phyloP scores from a whole-genome alignment of 108 stramenopile species.

The Fistulifera solaris region DNA sequence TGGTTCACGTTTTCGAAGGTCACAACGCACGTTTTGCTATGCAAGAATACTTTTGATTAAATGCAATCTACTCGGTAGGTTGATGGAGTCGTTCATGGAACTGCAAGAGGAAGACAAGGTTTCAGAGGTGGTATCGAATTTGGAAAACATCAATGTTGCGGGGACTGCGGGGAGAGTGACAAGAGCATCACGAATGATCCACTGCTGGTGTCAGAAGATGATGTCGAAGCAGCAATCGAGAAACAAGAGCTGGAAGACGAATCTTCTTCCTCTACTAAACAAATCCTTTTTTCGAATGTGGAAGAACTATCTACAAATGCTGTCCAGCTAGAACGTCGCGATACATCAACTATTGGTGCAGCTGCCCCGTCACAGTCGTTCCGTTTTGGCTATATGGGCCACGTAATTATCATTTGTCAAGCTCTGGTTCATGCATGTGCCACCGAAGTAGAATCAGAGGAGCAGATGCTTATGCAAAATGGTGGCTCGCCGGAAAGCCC shows the following conservation, averaged over 20 bases:
- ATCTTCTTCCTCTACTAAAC: neutral
- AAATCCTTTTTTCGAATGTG: neutral
- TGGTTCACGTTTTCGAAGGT: conserved; percentile 88
- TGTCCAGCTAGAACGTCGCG: conserved; percentile 4
- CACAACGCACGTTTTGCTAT: conserved; percentile 56
- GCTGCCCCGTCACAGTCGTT: conserved; percentile 25
- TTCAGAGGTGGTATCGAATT: conserved; percentile 2
- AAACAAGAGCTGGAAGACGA: conserved; percentile 17
- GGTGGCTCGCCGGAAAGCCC: neutral
- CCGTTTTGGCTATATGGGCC: conserved; percentile 88
- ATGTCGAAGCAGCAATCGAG: conserved; percentile 56
- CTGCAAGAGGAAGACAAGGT: neutral
- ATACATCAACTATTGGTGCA: conserved; percentile 4
- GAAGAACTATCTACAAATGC: conserved; percentile 4
- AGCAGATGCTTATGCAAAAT: neutral
- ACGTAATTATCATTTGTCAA: conserved; percentile 92
- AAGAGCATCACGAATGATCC: conserved; percentile 9
- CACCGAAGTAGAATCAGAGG: conserved; percentile 6
- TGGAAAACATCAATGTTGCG: neutral
- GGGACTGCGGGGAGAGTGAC: no score
- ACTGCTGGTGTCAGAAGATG: conserved; percentile 60
- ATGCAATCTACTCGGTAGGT: conserved; percentile 69
- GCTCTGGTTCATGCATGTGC: conserved; percentile 83
- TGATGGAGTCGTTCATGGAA: conserved; percentile 72
- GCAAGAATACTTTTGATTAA: conserved; percentile 77